Evolutionary conservation across 2,329 filamentous ascomycete genomes (phyloP), one percentile per base, ranked within the genome.

Genomic region (Botrytis galanthina): DNA sequence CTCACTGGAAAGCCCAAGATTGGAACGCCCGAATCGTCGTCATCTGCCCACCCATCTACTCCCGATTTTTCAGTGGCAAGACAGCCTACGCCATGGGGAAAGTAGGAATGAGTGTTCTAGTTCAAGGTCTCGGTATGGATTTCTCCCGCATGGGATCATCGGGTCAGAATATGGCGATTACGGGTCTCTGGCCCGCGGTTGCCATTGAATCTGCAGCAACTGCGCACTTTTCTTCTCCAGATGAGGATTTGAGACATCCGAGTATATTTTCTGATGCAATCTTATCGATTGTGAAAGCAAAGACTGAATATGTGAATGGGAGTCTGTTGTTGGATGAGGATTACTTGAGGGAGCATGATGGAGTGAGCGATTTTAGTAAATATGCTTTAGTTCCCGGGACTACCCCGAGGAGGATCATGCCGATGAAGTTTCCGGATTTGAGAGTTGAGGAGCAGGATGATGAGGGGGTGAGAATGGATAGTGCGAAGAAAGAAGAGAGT

Each of bases 21-120:
- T 87, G 85, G 83, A 85, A 84, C 39, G 92, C 90, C 0, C 83
- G 93, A 39, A 88, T 97, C 75, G 84, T 97, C 63, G 92, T 96
- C 72, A 91, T 97, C 72, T 92, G 90, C 79, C 94, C 94, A 37
- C 93, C 93, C 2, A 95, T 97, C 73, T 97, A 97, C 82, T 92
- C 89, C 75, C 87, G 94, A 44, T 97, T 97, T 82, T 95, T 96
- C 81, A 84, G 92, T 35, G 94, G 93, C 18, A 97, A 97, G 86
- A 93, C 93, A 1, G 93, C 92, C 22, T 97, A 97, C 83, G 93
- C 94, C 3, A 86, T 90, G 82, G 90, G 90, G 2, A 96, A 96
- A 80, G 87, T 95, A 4, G 92, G 86, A 62, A 97, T 97, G 93
- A 92, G 89, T 78, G 92, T 95, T 5, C 81, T 97, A 62, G 93